phyloP scores from a whole-genome alignment of 2,329 filamentous ascomycete species.

The Huntiella decipiens region DNA sequence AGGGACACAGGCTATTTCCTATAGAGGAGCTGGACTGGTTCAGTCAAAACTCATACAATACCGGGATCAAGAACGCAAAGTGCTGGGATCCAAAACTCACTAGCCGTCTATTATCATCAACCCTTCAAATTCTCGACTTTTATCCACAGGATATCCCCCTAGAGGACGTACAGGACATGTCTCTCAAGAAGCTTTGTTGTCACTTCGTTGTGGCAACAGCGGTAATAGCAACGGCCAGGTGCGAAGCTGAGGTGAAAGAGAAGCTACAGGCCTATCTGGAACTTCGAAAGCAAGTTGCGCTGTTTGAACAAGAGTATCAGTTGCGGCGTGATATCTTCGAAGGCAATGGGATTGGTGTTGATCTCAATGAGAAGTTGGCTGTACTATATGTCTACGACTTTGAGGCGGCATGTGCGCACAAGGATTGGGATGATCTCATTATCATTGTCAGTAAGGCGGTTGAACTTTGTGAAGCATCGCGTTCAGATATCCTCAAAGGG shows the following conservation, averaged over 20 bases:
- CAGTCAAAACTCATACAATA: slow-evolving; percentile 62
- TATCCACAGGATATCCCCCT: slow-evolving; percentile 29
- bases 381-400: slow-evolving; percentile 60
- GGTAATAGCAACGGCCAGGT: slow-evolving; percentile 31
- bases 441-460: slow-evolving; percentile 36
- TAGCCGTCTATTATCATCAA: slow-evolving; percentile 35
- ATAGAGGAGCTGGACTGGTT: slow-evolving; percentile 64
- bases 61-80: slow-evolving; percentile 43
- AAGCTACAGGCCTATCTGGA: slow-evolving; percentile 43
- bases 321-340: slow-evolving; percentile 12
- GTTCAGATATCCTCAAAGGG: slow-evolving; percentile 33
- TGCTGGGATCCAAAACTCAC: slow-evolving; percentile 34
- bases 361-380: slow-evolving; percentile 42
- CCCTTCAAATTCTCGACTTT: slow-evolving; percentile 30
- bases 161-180: slow-evolving; percentile 27
- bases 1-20: slow-evolving; percentile 34
- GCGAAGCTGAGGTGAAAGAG: slow-evolving; percentile 27
- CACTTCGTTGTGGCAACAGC: slow-evolving; percentile 44
- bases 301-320: slow-evolving; percentile 28
- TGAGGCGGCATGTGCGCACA: slow-evolving; percentile 49
- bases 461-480: slow-evolving; percentile 19
- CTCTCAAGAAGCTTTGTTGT: slow-evolving; percentile 46
- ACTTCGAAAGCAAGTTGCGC: slow-evolving; percentile 39
- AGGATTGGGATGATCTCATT: slow-evolving; percentile 46
- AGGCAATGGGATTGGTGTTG: slow-evolving; percentile 15